A percentile compares a stretch with the other conserved stretches of the same genome.
phyloP scores from a whole-genome alignment of 805 yeast genomes.

The Saccharomycodes ludwigii region DNA sequence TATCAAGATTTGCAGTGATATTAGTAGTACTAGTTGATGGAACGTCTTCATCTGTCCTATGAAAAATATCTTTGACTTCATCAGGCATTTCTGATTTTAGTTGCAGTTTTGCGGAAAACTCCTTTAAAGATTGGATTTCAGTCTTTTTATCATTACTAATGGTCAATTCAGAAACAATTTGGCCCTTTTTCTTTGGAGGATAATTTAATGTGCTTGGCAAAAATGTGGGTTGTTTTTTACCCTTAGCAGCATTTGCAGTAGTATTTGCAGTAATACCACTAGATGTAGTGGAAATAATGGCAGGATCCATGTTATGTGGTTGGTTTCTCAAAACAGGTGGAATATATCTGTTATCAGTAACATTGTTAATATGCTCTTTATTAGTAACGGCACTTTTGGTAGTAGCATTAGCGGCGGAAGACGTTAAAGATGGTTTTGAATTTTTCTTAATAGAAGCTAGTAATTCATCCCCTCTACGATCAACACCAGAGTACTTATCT shows the following conservation, averaged over 20 bases:
- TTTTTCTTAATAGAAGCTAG: conserved; percentile 21
- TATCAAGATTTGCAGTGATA: too few species aligned
- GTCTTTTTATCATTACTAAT: conserved; percentile 40
- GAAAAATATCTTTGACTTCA: conserved; percentile 26
- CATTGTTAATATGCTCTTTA: conserved; percentile 25
- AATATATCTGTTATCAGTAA: conserved; percentile 6
- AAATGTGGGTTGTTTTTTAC: neutral
- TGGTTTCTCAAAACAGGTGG: conserved; percentile 24
- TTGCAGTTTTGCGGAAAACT: conserved; percentile 73
- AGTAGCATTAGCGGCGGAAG: conserved; percentile 21
- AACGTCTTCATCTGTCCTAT: conserved; percentile 54
- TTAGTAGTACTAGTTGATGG: too few species aligned
- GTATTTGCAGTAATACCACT: conserved; percentile 4
- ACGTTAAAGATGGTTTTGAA: conserved; percentile 14
- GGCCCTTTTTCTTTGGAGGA: conserved; percentile 15
- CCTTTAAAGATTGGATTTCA: conserved; percentile 58
- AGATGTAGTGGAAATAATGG: conserved; percentile 20
- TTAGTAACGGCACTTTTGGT: conserved; percentile 34
- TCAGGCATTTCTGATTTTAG: conserved; percentile 50
- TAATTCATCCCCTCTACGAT: conserved; percentile 32
- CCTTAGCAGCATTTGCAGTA: conserved; percentile 5
- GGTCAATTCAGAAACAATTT: conserved; percentile 21
- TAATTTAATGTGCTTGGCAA: conserved; percentile 1
- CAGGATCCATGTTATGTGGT: conserved; percentile 24
- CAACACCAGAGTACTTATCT: conserved; percentile 90